phyloP scores from a whole-genome alignment of 2,329 filamentous ascomycete species.

The Xylaria sp. region DNA sequence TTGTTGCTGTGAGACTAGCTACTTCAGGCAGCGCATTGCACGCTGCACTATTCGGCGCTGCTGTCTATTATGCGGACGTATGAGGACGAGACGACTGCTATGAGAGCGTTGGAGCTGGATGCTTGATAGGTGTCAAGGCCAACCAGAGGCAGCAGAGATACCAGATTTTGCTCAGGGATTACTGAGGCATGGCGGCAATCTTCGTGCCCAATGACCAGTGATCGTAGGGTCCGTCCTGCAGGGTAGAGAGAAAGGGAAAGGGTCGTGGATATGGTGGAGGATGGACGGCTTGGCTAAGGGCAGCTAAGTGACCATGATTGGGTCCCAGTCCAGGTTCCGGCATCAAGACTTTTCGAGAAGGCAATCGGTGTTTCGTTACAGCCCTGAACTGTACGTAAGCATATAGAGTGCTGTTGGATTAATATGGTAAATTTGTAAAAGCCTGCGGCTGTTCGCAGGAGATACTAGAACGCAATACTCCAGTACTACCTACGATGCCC shows the following conservation, averaged over 20 bases:
- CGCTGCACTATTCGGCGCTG: slow-evolving; percentile 23
- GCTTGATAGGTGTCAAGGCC: slow-evolving; percentile 18
- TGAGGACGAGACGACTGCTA: slow-evolving; percentile 27
- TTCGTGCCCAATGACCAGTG: slow-evolving; percentile 48
- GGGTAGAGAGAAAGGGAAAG: slow-evolving; percentile 35
- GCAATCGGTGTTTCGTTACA: too few species aligned
- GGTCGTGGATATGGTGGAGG: slow-evolving; percentile 39
- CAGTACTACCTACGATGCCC: too few species aligned
- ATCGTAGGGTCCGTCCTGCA: slow-evolving; percentile 36
- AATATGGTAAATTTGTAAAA: slow-evolving; percentile 24
- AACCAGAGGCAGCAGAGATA: slow-evolving; percentile 37
- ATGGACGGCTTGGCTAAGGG: slow-evolving; percentile 24
- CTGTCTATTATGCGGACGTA: slow-evolving; percentile 29
- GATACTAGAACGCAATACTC: too few species aligned
- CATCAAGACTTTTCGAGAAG: slow-evolving; percentile 24
- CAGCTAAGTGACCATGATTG: slow-evolving; percentile 20
- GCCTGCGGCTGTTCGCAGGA: slow-evolving; percentile 19
- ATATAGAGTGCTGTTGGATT: slow-evolving; percentile 2
- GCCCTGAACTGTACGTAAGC: too few species aligned
- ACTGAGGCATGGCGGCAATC: slow-evolving; percentile 37
- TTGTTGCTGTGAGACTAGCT: slow-evolving; percentile 33
- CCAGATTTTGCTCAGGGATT: too few species aligned
- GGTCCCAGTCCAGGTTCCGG: slow-evolving; percentile 15
- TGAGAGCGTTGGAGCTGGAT: not conserved
- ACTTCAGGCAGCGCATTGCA: slow-evolving; percentile 22